Evolutionary conservation across 192 early-diverging fungal genomes (phyloP).

Genomic region (Haplosporangium gracile): DNA sequence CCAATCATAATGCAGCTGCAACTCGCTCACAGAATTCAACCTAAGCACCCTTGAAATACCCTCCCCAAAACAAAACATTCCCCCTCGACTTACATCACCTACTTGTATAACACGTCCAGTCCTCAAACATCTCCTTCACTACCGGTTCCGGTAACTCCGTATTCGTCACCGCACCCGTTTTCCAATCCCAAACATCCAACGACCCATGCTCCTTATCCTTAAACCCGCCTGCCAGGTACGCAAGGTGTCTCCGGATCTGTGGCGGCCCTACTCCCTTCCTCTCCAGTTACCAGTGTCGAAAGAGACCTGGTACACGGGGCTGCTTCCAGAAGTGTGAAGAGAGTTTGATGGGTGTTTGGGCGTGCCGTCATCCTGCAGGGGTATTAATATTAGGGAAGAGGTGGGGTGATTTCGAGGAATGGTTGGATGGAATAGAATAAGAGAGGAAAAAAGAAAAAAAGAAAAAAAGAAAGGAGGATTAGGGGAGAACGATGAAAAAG

Average conservation of each 20-base stretch:
- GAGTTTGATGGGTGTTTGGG: neutral
- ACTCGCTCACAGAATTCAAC: neutral
- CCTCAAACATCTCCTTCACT: neutral
- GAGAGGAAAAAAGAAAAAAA: neutral
- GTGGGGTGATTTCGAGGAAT: too few relatives aligned
- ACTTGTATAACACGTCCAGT: neutral
- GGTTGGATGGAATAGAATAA: neutral
- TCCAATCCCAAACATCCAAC: neutral
- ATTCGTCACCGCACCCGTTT: neutral
- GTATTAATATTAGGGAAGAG: neutral
- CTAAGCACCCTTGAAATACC: neutral
- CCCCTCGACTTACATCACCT: neutral
- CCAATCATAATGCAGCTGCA: neutral
- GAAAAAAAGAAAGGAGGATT: neutral
- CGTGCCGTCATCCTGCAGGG: neutral
- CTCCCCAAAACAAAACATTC: neutral
- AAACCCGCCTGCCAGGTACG: neutral
- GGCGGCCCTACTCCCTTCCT: neutral
- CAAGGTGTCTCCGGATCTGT: neutral
- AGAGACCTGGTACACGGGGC: neutral
- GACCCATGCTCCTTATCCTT: neutral
- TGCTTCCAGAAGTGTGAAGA: neutral
- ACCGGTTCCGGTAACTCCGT: neutral
- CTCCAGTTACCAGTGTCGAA: neutral
- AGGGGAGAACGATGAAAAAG: neutral